A percentile compares a stretch with the other conserved stretches of the same genome.
These are phyloP conservation scores for Glycine tomentella DNA, from an alignment of 306 rosid genomes.

Conservation along the genomic window DNA sequence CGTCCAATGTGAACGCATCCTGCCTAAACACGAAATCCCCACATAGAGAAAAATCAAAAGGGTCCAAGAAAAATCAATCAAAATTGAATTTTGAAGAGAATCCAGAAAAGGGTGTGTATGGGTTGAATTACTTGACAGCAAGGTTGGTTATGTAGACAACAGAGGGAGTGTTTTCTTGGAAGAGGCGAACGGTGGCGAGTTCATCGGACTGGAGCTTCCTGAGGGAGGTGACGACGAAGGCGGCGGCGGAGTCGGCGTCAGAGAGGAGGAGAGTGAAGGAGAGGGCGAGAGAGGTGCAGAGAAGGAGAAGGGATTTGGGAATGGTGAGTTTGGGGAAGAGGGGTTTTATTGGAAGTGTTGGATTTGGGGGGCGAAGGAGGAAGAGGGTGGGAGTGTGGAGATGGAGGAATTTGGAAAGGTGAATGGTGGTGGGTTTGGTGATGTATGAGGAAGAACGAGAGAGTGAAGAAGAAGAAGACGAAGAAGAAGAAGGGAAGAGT, in stretches of 20 bases:
- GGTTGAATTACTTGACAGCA: slow-evolving; percentile 63
- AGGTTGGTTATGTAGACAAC: slow-evolving; percentile 97
- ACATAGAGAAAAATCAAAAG: slow-evolving; percentile 35
- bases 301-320: slow-evolving; percentile 56
- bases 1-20: slow-evolving; percentile 95
- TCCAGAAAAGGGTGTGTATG: neutral
- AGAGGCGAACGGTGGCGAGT: slow-evolving; percentile 93
- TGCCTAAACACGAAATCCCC: slow-evolving; percentile 68
- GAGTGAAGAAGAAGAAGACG: slow-evolving; percentile 44
- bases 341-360: neutral
- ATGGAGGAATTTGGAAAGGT: slow-evolving; percentile 57
- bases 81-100: neutral
- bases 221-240: slow-evolving; percentile 77
- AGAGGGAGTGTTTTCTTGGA: slow-evolving; percentile 92
- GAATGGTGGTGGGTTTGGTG: slow-evolving; percentile 39
- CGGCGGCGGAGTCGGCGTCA: slow-evolving; percentile 74
- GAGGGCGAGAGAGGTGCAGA: slow-evolving; percentile 78
- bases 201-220: slow-evolving; percentile 87
- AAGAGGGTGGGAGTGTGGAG: slow-evolving; percentile 47
- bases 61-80: neutral
- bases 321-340: slow-evolving; percentile 38
- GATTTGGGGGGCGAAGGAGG: slow-evolving; percentile 40
- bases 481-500: slow-evolving; percentile 51
- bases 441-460: slow-evolving; percentile 54
- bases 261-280: slow-evolving; percentile 70